Percentiles rank a stretch among this genome's conserved stretches.
Conservation (phyloP, 192 early-diverging fungal genomes). For the Obelidium mucronatum region DNA sequence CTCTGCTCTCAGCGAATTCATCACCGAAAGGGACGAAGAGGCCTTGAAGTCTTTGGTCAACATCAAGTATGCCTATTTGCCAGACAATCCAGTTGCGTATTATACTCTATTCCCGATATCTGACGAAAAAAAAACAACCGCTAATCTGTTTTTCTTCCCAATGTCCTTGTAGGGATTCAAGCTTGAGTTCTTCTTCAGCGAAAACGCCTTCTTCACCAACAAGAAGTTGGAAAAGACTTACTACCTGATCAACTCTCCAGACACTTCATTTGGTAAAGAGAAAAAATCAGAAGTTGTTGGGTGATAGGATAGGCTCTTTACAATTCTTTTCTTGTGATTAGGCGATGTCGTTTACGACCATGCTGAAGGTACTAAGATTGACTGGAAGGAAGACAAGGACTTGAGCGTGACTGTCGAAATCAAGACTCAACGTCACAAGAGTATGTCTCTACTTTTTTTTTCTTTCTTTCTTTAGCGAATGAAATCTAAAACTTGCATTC, state of each 20-base stretch:
- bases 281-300: no score
- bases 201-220: conserved; percentile 93
- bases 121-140: no score
- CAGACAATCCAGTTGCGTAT: conserved; percentile 70
- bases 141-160: background rate
- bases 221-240: conserved; percentile 90
- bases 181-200: conserved; percentile 90
- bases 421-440: conserved; percentile 99
- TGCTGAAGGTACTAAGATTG: conserved; percentile 88
- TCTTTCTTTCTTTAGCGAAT: conserved; percentile 1
- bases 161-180: conserved; percentile 73
- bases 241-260: conserved; percentile 74
- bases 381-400: conserved; percentile 98
- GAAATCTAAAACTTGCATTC: background rate
- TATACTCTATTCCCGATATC: background rate
- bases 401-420: conserved; percentile 92
- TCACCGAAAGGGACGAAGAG: conserved; percentile 91
- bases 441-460: conserved; percentile 31
- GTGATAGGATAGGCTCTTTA: background rate
- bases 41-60: conserved; percentile 89
- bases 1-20: conserved; percentile 78
- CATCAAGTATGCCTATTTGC: conserved; percentile 84
- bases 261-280: conserved; percentile 73
- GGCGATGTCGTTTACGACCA: conserved; percentile 92
- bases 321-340: conserved; percentile 33